Conservation (phyloP, 2,329 filamentous ascomycete species). For the Metarhizium guizhouense region DNA sequence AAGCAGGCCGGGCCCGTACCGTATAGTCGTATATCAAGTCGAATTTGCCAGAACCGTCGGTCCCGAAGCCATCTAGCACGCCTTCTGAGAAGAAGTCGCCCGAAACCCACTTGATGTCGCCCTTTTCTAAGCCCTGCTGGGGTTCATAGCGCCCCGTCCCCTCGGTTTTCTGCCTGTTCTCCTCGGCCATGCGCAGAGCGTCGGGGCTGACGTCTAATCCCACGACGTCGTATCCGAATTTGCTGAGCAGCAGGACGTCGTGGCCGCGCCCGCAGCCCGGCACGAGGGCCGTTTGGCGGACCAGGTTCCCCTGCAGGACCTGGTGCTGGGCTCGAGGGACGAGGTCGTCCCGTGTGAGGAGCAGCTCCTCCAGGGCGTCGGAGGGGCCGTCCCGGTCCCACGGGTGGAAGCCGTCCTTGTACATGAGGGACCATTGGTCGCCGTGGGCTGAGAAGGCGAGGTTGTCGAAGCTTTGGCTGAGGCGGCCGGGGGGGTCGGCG, state of each 20-base stretch:
- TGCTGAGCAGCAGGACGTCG: slow-evolving; percentile 67
- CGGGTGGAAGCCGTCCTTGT: slow-evolving; percentile 35
- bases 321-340: slow-evolving; percentile 27
- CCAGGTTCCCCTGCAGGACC: slow-evolving; percentile 19
- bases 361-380: slow-evolving; percentile 43
- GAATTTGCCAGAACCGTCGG: slow-evolving; percentile 40
- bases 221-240: slow-evolving; percentile 67
- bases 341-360: slow-evolving; percentile 35
- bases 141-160: slow-evolving; percentile 34
- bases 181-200: slow-evolving; percentile 36
- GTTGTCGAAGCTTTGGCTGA: slow-evolving; percentile 26
- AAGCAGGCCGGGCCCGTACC: slow-evolving; percentile 26
- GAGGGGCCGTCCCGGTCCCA: slow-evolving; percentile 49
- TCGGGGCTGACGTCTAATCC: slow-evolving; percentile 59
- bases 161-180: slow-evolving; percentile 30
- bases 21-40: slow-evolving; percentile 60
- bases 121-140: slow-evolving; percentile 31
- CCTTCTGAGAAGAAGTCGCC: slow-evolving; percentile 60
- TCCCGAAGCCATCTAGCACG: slow-evolving; percentile 38
- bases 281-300: slow-evolving; percentile 48
- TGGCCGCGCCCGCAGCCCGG: slow-evolving; percentile 78
- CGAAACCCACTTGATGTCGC: slow-evolving; percentile 44
- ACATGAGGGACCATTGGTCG: slow-evolving; percentile 21
- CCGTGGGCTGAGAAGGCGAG: slow-evolving; percentile 23
- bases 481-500: slow-evolving; percentile 14